Evolutionary conservation across 495 filamentous ascomycete genomes (phyloP), one percentile per base, ranked within the genome.

Genomic region (Aspergillus avenaceus): DNA sequence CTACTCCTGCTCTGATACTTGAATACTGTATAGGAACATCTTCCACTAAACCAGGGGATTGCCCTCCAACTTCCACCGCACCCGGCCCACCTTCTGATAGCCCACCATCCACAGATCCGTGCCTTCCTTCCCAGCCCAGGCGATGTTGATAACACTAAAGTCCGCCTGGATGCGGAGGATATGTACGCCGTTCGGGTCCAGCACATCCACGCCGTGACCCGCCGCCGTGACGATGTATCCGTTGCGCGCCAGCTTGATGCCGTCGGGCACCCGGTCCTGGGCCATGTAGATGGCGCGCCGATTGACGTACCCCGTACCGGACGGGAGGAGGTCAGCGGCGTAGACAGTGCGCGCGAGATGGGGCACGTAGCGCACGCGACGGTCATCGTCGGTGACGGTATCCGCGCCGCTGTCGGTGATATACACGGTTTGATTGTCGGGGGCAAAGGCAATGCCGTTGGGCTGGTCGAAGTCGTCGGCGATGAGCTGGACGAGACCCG

Each of bases 131-230:
- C 58, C 58, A 24, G 26, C 51, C 46, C 48, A 63, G 9, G 49
- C 61, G 25, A 63, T 32, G 34, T 61, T 61, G 32, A 51, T 24
- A 13, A 55, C 60, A 14, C 52, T 54, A 38, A 43, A 60, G 26
- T 56, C 59, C 16, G 57, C 63, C 47, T 61, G 54, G 12, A 63
- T 45, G 24, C 54, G 55, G 1, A 58, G 44, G 23, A 66, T 6
- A 40, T 54, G 52, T 19, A 50, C 50, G 19, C 55, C 51, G 22
- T 31, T 21, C 23, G 26, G 24, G 44, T 59, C 52, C 16, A 61
- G 45, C 38, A 66, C 44, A 62, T 66, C 61, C 9, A 61, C 53
- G 18, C 55, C 52, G n/a, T 19, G 42, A 6, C 58, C 50, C 8
- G 47, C 29, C 34, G 36, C 55, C 16, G 46, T 56, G 2, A 47